Conservation (phyloP, 2,329 filamentous ascomycete species). For the Clonostachys sp. region DNA sequence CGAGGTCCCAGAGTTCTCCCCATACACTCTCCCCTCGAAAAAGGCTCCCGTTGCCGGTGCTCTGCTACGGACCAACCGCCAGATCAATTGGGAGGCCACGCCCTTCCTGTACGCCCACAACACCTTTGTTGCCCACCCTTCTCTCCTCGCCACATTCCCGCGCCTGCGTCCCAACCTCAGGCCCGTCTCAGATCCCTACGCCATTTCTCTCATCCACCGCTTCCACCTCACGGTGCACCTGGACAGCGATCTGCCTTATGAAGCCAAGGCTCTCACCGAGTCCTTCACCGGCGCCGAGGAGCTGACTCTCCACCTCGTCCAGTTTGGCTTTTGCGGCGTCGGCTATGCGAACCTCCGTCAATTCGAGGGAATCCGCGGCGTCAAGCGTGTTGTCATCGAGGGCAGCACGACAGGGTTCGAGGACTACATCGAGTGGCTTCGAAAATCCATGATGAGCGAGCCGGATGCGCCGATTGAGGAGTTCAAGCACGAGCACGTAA, state of each 20-base stretch:
- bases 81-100: conserved; percentile 32
- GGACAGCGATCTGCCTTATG: conserved; percentile 29
- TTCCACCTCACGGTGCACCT: conserved; percentile 33
- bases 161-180: conserved; percentile 25
- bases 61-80: conserved; percentile 33
- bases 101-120: conserved; percentile 36
- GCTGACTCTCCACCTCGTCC: conserved; percentile 31
- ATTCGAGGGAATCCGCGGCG: conserved; percentile 36
- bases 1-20: conserved; percentile 16
- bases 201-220: conserved; percentile 26
- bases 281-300: conserved; percentile 30
- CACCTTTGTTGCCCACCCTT: conserved; percentile 35
- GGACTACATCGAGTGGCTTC: conserved; percentile 35
- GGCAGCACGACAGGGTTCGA: conserved; percentile 35
- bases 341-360: conserved; percentile 27
- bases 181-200: conserved; percentile 19
- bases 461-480: conserved; percentile 4
- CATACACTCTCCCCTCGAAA: conserved; percentile 7
- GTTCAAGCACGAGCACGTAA: no score
- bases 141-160: conserved; percentile 32
- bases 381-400: conserved; percentile 23
- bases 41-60: conserved; percentile 3
- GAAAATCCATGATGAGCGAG: conserved; percentile 24
- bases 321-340: conserved; percentile 29
- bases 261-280: conserved; percentile 16